Evolutionary conservation across 257 asterid genomes (phyloP).

Genomic region (Solanum pennellii): DNA sequence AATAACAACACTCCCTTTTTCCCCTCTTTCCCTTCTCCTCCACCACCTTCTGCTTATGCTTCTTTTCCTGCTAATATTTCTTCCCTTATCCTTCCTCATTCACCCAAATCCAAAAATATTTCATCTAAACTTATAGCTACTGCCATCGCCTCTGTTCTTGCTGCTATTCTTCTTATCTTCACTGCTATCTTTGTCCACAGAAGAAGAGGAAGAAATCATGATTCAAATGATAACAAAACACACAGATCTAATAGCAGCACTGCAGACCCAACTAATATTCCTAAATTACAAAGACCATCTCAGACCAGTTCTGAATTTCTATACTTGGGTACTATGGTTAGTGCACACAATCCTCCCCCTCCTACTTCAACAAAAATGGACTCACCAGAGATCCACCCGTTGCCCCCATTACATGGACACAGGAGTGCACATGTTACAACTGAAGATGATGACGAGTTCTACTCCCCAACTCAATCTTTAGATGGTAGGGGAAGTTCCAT

Average conservation of each 20-base stretch:
- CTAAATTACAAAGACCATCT: constrained; percentile 82
- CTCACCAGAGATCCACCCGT: constrained; percentile 91
- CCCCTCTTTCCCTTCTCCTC: constrained; percentile 48
- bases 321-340: constrained; percentile 82
- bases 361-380: constrained; percentile 38
- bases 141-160: constrained; percentile 48
- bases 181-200: constrained; percentile 46
- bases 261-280: constrained; percentile 12
- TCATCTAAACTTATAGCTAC: constrained; percentile 45
- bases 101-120: constrained; percentile 34
- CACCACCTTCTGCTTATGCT: constrained; percentile 54
- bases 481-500: constrained; percentile 51
- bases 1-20: constrained; percentile 30
- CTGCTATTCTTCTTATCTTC: constrained; percentile 46
- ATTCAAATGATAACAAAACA: constrained; percentile 26
- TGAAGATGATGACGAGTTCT: constrained; percentile 57
- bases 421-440: constrained; percentile 31
- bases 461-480: constrained; percentile 70
- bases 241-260: constrained; percentile 48
- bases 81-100: constrained; percentile 29
- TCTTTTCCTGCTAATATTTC: constrained; percentile 63
- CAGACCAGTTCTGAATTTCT: constrained; percentile 86
- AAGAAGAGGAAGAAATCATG: constrained; percentile 14
- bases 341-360: constrained; percentile 16
- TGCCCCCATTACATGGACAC: constrained; percentile 52